Conservation (phyloP, 176 grass and related monocot species). For the Phyllostachys edulis region DNA sequence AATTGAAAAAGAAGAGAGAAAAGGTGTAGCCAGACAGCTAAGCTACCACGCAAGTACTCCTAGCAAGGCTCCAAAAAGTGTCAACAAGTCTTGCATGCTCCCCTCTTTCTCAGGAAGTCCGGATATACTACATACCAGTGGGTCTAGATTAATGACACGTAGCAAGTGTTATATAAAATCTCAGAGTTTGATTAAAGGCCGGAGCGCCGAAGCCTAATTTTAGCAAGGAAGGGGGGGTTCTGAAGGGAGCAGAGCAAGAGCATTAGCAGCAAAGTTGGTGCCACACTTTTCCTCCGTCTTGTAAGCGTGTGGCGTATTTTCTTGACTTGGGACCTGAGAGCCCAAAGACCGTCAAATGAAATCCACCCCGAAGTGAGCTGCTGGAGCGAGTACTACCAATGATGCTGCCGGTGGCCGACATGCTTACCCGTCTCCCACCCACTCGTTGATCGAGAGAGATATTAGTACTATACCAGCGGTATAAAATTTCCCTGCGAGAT, state of each 20-base stretch:
- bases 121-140: no score
- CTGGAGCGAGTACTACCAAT: no score
- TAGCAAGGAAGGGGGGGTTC: neutral
- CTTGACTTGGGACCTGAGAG: constrained; percentile 10
- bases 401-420: constrained; percentile 17
- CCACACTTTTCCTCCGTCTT: neutral
- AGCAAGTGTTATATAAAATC: no score
- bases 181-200: neutral
- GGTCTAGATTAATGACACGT: no score
- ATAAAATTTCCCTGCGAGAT: neutral
- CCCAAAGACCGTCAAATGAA: constrained; percentile 25
- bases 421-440: neutral
- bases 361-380: neutral
- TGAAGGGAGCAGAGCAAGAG: neutral
- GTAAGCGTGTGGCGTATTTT: constrained; percentile 17
- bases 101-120: no score
- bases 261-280: neutral
- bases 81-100: constrained; percentile 5
- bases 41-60: neutral
- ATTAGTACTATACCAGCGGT: neutral
- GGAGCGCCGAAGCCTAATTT: neutral
- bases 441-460: neutral
- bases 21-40: neutral
- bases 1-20: neutral
- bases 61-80: constrained; percentile 16